Base-by-base conservation (phyloP, 2,329 filamentous ascomycete species). In the Cordyceps tenuipes region DNA sequence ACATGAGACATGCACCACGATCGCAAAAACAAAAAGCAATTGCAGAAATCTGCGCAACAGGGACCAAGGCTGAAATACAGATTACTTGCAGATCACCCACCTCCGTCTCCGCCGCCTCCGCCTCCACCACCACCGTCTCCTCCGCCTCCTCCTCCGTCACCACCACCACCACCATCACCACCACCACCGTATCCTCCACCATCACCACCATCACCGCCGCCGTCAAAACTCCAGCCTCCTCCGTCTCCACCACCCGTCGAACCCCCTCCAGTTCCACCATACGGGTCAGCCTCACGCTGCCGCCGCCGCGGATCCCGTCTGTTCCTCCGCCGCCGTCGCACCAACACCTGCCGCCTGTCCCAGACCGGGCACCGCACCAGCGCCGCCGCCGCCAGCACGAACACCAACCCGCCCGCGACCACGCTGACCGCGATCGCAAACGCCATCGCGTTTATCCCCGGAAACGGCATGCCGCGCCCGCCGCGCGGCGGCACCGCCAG, bases 141-240 rank as follows among this genome's bases (percentile, higher is more conserved):
- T 5, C 34, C 55, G 3, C 44, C 55, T 12, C 34, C 54, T n/a
- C 46, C 55, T 4, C 31, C 55, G 29, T 46, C 55, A 4, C 21
- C 56, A 9, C n/a, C 56, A 23, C 39, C 56, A 39, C 47, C 56
- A 3, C 56, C 56, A 12, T 47, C 56, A 17, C 13, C 56, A 21
- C 12, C 54, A 41, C 54, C 54, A 15, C 54, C 54, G 6, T 21
- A 31, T 13, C 12, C 54, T 17, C 19, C 19, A 7, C 36, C 34
- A 23, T 21, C 29, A 34, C 21, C 56, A 10, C 17, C 46, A 13
- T 34, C 56, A 51, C 56, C 36, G 21, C 36, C 36, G n/a, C 56
- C 36, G 10, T 58, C 36, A 23, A 58, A 58, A 34, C 15, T 49
- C 56, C 56, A 58, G 46, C 56, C 55, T 47, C 54, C 54, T 44